These are phyloP conservation scores for Esteya vermicola DNA, from an alignment of 2,329 filamentous ascomycete species.

Conservation along the genomic window DNA sequence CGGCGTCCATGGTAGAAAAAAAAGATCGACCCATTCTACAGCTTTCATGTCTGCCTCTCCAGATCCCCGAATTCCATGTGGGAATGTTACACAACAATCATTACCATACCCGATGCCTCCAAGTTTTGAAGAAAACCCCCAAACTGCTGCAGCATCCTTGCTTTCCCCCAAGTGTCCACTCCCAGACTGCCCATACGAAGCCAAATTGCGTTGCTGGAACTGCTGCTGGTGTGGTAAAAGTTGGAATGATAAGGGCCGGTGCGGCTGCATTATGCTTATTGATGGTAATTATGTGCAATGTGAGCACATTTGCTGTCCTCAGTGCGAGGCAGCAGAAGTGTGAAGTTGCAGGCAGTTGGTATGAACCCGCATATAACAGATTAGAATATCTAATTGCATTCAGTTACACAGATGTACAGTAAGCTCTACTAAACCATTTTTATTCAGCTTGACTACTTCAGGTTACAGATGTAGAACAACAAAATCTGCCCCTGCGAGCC, in stretches of 20 bases:
- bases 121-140: constrained; percentile 20
- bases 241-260: constrained; percentile 34
- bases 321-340: constrained; percentile 23
- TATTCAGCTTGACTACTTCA: too few species aligned
- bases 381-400: too few species aligned
- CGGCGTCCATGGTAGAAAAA: constrained; percentile 4
- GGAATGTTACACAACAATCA: constrained; percentile 25
- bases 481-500: too few species aligned
- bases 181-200: constrained; percentile 33
- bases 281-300: constrained; percentile 33
- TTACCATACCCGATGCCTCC: constrained; percentile 33
- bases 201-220: constrained; percentile 34
- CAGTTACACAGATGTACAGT: too few species aligned
- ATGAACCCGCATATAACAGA: constrained; percentile 5
- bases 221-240: constrained; percentile 42
- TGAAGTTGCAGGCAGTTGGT: background rate
- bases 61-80: constrained; percentile 26
- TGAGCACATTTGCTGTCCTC: constrained; percentile 39
- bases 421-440: too few species aligned
- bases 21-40: constrained; percentile 8
- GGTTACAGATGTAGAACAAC: too few species aligned
- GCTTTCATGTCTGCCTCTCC: too few species aligned
- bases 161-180: constrained; percentile 29
- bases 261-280: constrained; percentile 37
- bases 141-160: constrained; percentile 14